Evolutionary conservation across 2,329 filamentous ascomycete species (phyloP).

Genomic region (Ceratocystis papillata): DNA sequence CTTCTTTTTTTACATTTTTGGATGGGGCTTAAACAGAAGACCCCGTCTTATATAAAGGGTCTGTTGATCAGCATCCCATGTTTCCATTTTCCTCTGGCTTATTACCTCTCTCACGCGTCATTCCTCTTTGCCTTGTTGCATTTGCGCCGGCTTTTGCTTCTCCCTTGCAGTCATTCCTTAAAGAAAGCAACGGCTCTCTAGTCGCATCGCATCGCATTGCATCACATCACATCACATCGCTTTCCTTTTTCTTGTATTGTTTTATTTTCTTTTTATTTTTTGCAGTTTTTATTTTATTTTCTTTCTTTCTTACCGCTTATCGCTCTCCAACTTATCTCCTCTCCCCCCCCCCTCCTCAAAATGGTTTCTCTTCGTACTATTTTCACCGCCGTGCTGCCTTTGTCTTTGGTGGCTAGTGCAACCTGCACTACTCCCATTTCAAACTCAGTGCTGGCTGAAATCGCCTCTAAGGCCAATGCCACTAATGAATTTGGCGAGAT

Average conservation of each 20-base stretch:
- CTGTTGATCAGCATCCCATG: not conserved
- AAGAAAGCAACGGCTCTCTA: not conserved
- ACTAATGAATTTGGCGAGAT: conserved; percentile 25
- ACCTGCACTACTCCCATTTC: conserved; percentile 18
- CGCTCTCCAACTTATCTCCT: not conserved
- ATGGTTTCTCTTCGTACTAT: conserved; percentile 19
- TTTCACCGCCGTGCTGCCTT: conserved; percentile 9
- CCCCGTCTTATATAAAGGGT: not conserved
- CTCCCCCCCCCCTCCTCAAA: not conserved
- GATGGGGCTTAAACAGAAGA: not conserved
- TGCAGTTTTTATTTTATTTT: not conserved
- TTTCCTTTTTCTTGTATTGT: too few species aligned
- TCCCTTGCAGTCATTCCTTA: conserved; percentile 8
- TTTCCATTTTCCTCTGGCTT: not conserved
- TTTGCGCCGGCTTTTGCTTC: not conserved
- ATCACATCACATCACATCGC: not conserved
- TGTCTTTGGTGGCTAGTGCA: conserved; percentile 17
- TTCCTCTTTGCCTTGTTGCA: conserved; percentile 3
- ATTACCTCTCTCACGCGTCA: not conserved
- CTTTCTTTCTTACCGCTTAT: not conserved
- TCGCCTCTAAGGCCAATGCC: conserved; percentile 17
- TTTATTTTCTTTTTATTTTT: not conserved
- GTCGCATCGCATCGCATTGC: too few species aligned
- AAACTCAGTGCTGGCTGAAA: conserved; percentile 9
- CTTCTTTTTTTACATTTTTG: not conserved